Conservation (phyloP, 2,329 filamentous ascomycete species). For the Claviceps quebecensis region DNA sequence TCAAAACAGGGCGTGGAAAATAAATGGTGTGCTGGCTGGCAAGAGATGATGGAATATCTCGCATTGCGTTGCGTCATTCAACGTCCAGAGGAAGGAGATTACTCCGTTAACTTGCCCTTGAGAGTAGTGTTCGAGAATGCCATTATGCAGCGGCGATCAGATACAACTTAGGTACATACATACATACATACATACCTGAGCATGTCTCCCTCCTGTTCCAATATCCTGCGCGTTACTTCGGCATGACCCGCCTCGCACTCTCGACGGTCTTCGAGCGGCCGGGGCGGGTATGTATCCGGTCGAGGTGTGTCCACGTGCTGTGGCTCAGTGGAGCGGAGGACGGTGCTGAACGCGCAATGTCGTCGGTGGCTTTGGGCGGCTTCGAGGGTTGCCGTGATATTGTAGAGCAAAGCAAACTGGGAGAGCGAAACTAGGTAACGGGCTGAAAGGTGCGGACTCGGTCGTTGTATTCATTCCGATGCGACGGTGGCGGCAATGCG, state of each 20-base stretch:
- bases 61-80: too few relatives aligned
- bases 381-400: not conserved
- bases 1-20: slow-evolving; percentile 1
- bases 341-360: slow-evolving; percentile 4
- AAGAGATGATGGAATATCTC: too few relatives aligned
- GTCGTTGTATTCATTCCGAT: slow-evolving; percentile 7
- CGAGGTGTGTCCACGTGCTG: slow-evolving; percentile 4
- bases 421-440: not conserved
- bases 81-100: too few relatives aligned
- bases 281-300: slow-evolving; percentile 9
- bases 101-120: too few relatives aligned
- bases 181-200: too few relatives aligned
- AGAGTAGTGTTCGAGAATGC: too few relatives aligned
- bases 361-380: slow-evolving; percentile 6
- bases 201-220: too few relatives aligned
- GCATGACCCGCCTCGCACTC: not conserved
- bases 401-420: not conserved
- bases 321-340: not conserved
- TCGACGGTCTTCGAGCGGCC: slow-evolving; percentile 3
- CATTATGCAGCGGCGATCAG: too few relatives aligned
- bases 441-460: slow-evolving; percentile 1
- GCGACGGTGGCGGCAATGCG: slow-evolving; percentile 9
- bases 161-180: too few relatives aligned
- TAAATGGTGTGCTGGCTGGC: not conserved
- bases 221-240: too few relatives aligned